phyloP scores from a whole-genome alignment of 2,329 filamentous ascomycete genomes.

The Aureobasidium melanogenum region DNA sequence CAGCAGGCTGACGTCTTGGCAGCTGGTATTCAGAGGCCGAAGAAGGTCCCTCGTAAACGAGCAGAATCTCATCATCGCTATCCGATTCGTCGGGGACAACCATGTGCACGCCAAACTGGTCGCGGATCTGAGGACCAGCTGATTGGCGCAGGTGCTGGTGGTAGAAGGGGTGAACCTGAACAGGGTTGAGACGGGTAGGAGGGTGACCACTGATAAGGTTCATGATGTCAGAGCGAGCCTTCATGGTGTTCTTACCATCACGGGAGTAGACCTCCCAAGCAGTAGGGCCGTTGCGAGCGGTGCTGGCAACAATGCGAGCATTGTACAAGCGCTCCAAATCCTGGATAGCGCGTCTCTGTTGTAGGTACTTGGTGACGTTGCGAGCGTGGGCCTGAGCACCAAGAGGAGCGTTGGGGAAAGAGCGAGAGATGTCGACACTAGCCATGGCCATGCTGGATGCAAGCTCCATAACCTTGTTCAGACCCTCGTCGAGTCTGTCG shows the following conservation, averaged over 20 bases:
- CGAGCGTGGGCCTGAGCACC: constrained; percentile 72
- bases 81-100: constrained; percentile 60
- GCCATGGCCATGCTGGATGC: constrained; percentile 80
- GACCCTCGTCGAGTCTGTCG: constrained; percentile 62
- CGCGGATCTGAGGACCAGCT: constrained; percentile 54
- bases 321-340: constrained; percentile 72
- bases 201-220: constrained; percentile 66
- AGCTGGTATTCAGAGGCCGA: constrained; percentile 44
- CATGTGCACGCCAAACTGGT: constrained; percentile 63
- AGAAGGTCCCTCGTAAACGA: constrained; percentile 65
- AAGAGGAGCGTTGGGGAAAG: constrained; percentile 64
- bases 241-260: constrained; percentile 73
- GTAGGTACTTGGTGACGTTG: constrained; percentile 80
- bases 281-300: constrained; percentile 57
- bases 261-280: constrained; percentile 85
- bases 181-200: constrained; percentile 57
- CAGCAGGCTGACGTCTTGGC: constrained; percentile 47
- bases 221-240: constrained; percentile 66
- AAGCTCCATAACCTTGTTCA: constrained; percentile 79
- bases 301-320: constrained; percentile 79
- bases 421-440: constrained; percentile 71
- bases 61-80: constrained; percentile 52
- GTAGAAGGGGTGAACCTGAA: constrained; percentile 70
- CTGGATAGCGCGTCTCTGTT: constrained; percentile 70
- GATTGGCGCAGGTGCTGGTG: constrained; percentile 61